These are phyloP conservation scores for Arthrocladium fulminans DNA, from an alignment of 2,329 filamentous ascomycete species.

Conservation along the genomic window DNA sequence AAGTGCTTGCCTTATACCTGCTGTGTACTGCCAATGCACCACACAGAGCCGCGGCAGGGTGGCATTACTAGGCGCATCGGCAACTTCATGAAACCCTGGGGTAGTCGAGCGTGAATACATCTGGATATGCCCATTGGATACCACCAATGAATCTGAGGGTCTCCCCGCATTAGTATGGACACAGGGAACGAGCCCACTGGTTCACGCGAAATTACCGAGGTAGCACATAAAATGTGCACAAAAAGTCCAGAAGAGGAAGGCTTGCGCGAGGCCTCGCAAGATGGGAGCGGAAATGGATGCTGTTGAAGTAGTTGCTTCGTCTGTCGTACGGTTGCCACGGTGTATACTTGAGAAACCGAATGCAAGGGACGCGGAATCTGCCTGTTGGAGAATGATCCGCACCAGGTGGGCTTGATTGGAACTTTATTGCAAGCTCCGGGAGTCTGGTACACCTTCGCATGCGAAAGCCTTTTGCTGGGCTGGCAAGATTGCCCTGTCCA, in stretches of 20 bases:
- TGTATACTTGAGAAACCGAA: no score
- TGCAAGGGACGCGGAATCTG: no score
- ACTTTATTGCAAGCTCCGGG: no score
- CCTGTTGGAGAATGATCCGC: no score
- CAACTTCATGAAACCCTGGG: not conserved
- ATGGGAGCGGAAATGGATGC: not conserved
- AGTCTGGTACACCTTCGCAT: no score
- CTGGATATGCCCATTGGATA: not conserved
- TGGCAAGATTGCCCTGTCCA: no score
- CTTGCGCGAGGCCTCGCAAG: not conserved
- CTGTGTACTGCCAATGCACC: no score
- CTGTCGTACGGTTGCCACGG: no score
- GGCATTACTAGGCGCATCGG: not conserved
- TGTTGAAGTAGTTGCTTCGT: not conserved
- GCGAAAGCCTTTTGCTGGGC: no score
- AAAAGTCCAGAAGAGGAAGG: not conserved
- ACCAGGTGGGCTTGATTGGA: no score
- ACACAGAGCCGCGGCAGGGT: not conserved
- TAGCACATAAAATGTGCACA: constrained; percentile 6
- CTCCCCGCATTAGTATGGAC: not conserved
- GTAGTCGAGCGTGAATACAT: not conserved
- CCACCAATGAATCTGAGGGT: not conserved
- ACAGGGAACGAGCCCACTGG: constrained; percentile 18
- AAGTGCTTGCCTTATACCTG: no score
- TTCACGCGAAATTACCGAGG: constrained; percentile 13